These are phyloP conservation scores for Ganoderma boninense DNA, from an alignment of 1,284 basidiomycete species.

Conservation along the genomic window DNA sequence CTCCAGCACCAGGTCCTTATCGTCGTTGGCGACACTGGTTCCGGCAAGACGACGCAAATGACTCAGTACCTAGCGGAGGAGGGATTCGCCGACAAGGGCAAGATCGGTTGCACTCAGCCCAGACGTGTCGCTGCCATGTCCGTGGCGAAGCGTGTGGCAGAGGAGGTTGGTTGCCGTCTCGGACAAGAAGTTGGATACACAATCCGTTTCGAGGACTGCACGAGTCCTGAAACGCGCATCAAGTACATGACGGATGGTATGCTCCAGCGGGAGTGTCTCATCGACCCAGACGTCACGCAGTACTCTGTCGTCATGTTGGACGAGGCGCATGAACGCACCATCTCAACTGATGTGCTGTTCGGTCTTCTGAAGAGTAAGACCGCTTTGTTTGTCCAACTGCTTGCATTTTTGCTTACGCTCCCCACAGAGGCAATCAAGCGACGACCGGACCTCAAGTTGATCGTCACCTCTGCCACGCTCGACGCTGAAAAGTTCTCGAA, in stretches of 20 bases:
- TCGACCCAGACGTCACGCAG: conserved; percentile 91
- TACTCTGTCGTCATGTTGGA: conserved; percentile 99
- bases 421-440: conserved; percentile 89
- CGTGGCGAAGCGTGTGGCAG: conserved; percentile 98
- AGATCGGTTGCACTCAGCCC: conserved; percentile 97
- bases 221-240: conserved; percentile 96
- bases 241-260: conserved; percentile 99
- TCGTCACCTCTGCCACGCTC: conserved; percentile 98
- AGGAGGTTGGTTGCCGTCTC: conserved; percentile 96
- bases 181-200: conserved; percentile 98
- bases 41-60: conserved; percentile 86
- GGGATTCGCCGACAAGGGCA: conserved; percentile 81
- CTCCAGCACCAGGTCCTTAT: conserved; percentile 89
- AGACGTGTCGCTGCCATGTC: conserved; percentile 99
- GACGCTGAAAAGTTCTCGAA: conserved; percentile 99
- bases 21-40: conserved; percentile 92
- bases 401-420: conserved; percentile 30
- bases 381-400: not conserved
- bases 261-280: conserved; percentile 95
- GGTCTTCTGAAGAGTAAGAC: conserved; percentile 93
- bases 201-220: conserved; percentile 99
- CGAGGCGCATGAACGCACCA: conserved; percentile 98
- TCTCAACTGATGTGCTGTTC: conserved; percentile 97
- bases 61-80: conserved; percentile 83
- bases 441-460: conserved; percentile 95